Base-by-base conservation (phyloP, 164 flowering plant genomes). In the Paratinospora sagittata region DNA sequence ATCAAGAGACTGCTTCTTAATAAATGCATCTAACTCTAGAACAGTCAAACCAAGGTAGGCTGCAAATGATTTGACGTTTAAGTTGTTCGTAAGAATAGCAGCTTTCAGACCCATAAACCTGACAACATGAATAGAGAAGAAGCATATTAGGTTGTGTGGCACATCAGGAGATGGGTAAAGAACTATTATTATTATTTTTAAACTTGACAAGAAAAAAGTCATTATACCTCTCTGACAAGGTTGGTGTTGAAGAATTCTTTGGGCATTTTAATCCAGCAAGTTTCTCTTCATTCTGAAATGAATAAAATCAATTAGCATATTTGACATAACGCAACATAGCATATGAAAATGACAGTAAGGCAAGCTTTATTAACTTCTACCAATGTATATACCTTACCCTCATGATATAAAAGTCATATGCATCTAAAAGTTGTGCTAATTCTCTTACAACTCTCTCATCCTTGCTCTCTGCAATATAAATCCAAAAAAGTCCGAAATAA, bases 61-160 rank as follows among this genome's bases (percentile, higher is more conserved):
- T 68, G 88, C 89, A 71, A 91, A 82, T 52, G 81, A 75, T 66
- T 76, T 79, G 74, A 87, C 80, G 70, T 70, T 65, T 39, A 82
- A 41, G 72, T 82, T 79, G 66, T 74, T 77, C 21, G 97, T 84
- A 43, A 92, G 36, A 47, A 95, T 52, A 52, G 96, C 97, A 73
- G 96, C 90, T 80, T 65, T 90, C 88, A 95, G 78, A 19, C 97
- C 99, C 97, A 90, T 92, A 76, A 95, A 95, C 84, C 99, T 95
- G 80, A 70, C 82, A 34, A n/a, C n/a, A n/a, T n/a, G n/a, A n/a
- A n/a, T n/a, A n/a, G n/a, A 39, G 13, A 27, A 68, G 23, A 9
- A 57, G 58, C 58, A n/a, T n/a, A 60, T 14, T 27, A 27, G 17
- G 58, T 34, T 23, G 27, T 33, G 70, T 17, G 23, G 21, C 27